Percentiles rank a stretch among this genome's conserved stretches.
Evolutionary conservation across 106 monocot genomes (phyloP).

Genomic region (Vanilla planifolia): DNA sequence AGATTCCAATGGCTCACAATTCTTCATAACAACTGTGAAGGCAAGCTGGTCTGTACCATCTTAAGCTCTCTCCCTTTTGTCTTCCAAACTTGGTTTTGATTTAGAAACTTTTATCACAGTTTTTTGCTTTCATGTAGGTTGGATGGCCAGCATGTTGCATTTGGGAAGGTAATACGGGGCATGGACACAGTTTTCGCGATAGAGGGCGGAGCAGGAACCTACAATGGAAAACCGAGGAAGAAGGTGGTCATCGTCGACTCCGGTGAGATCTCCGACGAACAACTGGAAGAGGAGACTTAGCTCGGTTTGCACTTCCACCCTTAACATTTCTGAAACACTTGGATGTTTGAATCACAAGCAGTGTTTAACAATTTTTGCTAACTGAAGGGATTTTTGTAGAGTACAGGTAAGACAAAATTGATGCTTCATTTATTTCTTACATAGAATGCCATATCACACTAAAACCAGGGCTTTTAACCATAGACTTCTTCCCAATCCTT

Average conservation of each 20-base stretch:
- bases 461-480: slow-evolving; percentile 20
- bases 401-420: too few relatives aligned
- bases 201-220: slow-evolving; percentile 88
- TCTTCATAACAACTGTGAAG: slow-evolving; percentile 93
- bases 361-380: too few relatives aligned
- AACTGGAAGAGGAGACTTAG: slow-evolving; percentile 40
- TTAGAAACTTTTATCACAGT: neutral
- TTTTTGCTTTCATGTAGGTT: slow-evolving; percentile 31
- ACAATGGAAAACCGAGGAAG: slow-evolving; percentile 85
- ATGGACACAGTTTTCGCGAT: slow-evolving; percentile 92
- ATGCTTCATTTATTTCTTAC: neutral
- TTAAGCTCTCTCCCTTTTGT: neutral
- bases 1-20: slow-evolving; percentile 86
- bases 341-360: too few relatives aligned
- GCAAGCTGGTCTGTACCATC: slow-evolving; percentile 57
- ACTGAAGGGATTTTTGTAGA: too few relatives aligned
- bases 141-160: slow-evolving; percentile 88
- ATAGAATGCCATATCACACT: slow-evolving; percentile 16
- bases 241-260: slow-evolving; percentile 77
- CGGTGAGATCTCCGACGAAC: slow-evolving; percentile 63
- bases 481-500: slow-evolving; percentile 2
- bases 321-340: too few relatives aligned
- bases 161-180: slow-evolving; percentile 79
- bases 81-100: neutral
- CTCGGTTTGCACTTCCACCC: too few relatives aligned